Conservation (phyloP, 148 eudicot genomes). For the Silene uniflora region DNA sequence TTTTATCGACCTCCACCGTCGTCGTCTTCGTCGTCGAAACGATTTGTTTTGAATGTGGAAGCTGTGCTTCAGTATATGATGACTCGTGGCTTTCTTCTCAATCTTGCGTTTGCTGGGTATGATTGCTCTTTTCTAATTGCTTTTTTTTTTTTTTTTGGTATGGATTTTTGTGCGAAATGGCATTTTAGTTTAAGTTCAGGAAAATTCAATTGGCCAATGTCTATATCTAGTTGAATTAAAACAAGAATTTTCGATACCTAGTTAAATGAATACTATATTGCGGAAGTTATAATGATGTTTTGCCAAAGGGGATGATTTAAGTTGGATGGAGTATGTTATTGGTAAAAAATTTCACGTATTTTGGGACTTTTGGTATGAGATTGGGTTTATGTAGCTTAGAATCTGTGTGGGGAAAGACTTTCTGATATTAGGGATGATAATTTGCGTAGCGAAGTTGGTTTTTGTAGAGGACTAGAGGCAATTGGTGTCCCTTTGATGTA, state of each 20-base stretch:
- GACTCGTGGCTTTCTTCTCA: slow-evolving; percentile 56
- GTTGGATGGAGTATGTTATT: neutral
- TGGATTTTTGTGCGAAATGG: neutral
- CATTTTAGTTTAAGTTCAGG: neutral
- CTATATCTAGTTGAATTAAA: neutral
- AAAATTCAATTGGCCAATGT: too few relatives aligned
- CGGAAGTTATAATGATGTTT: neutral
- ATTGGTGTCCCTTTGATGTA: too few relatives aligned
- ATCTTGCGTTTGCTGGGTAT: slow-evolving; percentile 67
- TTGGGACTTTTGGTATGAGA: neutral
- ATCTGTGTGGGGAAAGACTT: too few relatives aligned
- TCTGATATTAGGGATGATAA: neutral
- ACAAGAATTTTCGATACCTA: too few relatives aligned
- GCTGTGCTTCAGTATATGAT: slow-evolving; percentile 43
- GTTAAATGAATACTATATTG: too few relatives aligned
- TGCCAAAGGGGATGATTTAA: too few relatives aligned
- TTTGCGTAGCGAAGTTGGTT: too few relatives aligned
- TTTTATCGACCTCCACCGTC: slow-evolving; percentile 20
- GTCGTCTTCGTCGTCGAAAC: slow-evolving; percentile 18
- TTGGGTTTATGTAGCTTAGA: neutral
- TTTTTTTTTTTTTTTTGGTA: neutral
- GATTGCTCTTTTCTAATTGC: neutral
- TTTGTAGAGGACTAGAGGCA: too few relatives aligned
- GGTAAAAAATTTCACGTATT: neutral
- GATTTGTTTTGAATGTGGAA: slow-evolving; percentile 40